Percentiles rank a stretch among this genome's conserved stretches.
These are phyloP conservation scores for Quercus glauca DNA, from an alignment of 306 rosid species.

Conservation along the genomic window DNA sequence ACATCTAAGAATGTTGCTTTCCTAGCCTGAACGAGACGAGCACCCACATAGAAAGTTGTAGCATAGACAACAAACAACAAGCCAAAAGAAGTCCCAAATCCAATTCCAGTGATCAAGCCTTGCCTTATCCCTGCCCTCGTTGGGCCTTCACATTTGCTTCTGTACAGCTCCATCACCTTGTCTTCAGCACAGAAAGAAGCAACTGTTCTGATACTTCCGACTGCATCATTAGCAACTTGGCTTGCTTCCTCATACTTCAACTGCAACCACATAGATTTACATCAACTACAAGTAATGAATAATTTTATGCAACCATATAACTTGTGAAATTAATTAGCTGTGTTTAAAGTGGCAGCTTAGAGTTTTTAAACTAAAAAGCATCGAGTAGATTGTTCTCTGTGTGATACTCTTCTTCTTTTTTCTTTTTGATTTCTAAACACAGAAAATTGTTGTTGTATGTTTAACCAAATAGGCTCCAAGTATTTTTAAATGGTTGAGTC, in stretches of 20 bases:
- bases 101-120: slow-evolving; percentile 46
- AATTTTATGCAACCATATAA: no score
- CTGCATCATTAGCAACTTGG: slow-evolving; percentile 60
- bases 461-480: no score
- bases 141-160: slow-evolving; percentile 56
- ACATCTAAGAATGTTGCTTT: slow-evolving; percentile 48
- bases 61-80: slow-evolving; percentile 47
- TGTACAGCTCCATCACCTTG: slow-evolving; percentile 51
- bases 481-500: not conserved
- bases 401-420: no score
- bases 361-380: not conserved
- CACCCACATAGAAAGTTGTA: slow-evolving; percentile 49
- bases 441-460: not conserved
- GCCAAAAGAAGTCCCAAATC: slow-evolving; percentile 55
- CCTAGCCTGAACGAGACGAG: slow-evolving; percentile 42
- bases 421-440: no score
- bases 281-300: not conserved
- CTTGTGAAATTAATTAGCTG: not conserved
- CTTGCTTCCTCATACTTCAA: slow-evolving; percentile 60
- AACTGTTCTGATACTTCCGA: slow-evolving; percentile 55
- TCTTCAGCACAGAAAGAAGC: slow-evolving; percentile 66
- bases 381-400: not conserved
- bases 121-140: slow-evolving; percentile 38
- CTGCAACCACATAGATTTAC: slow-evolving; percentile 21
- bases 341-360: not conserved